Percentiles rank a stretch among this genome's conserved stretches.
Evolutionary conservation across 1,284 basidiomycete genomes (phyloP).

Genomic region (Rhodotorula sp.): DNA sequence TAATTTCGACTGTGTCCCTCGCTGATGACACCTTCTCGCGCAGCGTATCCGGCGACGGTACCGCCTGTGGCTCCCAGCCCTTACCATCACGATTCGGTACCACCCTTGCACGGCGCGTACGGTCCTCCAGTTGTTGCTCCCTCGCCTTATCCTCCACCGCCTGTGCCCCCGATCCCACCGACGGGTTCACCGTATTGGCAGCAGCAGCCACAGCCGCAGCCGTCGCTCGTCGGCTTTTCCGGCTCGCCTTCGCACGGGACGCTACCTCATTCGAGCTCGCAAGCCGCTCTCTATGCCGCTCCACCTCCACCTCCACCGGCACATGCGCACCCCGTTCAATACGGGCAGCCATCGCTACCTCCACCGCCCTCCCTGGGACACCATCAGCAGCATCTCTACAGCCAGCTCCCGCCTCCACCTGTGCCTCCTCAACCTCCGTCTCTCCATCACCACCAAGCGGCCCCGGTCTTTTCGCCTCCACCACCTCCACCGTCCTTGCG

Average conservation of each 20-base stretch:
- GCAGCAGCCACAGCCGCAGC: not conserved
- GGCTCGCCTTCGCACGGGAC: conserved; percentile 6
- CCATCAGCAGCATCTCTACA: not conserved
- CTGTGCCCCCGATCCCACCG: conserved; percentile 24
- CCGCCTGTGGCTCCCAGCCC: not conserved
- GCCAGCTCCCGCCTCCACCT: not conserved
- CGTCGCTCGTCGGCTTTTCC: not conserved
- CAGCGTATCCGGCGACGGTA: too few species aligned
- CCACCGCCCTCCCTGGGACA: conserved; percentile 5
- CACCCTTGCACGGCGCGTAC: not conserved
- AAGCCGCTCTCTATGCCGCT: conserved; percentile 8
- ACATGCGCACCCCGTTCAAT: not conserved
- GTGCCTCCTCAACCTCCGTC: conserved; percentile 14
- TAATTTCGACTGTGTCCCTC: not conserved
- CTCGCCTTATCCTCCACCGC: conserved; percentile 5
- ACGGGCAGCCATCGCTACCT: not conserved
- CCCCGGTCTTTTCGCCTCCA: conserved; percentile 10
- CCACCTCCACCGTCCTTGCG: conserved; percentile 23
- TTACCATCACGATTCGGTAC: not conserved
- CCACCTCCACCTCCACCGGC: conserved; percentile 9
- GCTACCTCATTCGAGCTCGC: conserved; percentile 9
- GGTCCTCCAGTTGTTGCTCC: not conserved
- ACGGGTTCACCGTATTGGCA: conserved; percentile 17
- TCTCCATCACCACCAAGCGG: not conserved
- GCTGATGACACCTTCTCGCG: too few species aligned